These are phyloP conservation scores for Trichosanthes cucumerina DNA, from an alignment of 306 rosid genomes.

Conservation along the genomic window DNA sequence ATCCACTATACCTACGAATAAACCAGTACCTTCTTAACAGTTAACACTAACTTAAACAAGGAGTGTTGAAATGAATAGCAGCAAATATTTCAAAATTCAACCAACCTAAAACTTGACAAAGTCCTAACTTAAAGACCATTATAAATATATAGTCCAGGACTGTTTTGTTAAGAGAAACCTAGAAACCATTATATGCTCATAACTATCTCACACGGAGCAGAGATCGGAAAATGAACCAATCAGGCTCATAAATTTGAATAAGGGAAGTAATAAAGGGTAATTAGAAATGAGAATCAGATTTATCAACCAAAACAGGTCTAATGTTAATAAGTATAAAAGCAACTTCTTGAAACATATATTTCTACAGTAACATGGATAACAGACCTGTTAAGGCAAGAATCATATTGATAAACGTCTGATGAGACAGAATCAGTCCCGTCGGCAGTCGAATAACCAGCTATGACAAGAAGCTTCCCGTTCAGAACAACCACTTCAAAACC, in stretches of 20 bases:
- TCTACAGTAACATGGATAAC: neutral
- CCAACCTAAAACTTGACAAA: neutral
- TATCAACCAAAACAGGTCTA: neutral
- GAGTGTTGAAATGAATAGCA: neutral
- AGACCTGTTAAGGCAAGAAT: conserved; percentile 72
- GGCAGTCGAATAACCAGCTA: conserved; percentile 57
- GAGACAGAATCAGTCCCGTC: conserved; percentile 42
- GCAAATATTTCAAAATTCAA: neutral
- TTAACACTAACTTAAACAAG: neutral
- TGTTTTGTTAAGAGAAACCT: neutral
- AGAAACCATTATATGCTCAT: neutral
- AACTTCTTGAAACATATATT: neutral
- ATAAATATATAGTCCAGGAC: neutral
- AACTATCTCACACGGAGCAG: neutral
- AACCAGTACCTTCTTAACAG: neutral
- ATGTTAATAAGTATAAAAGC: neutral
- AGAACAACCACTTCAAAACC: conserved; percentile 67
- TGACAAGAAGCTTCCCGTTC: conserved; percentile 75
- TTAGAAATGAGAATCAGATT: neutral
- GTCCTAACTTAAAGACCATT: neutral
- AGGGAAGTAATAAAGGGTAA: neutral
- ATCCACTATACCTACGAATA: neutral
- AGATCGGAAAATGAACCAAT: neutral
- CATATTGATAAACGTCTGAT: conserved; percentile 64
- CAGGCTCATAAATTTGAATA: neutral